phyloP scores from a whole-genome alignment of 148 eudicot genomes.

The Rheum nobile region DNA sequence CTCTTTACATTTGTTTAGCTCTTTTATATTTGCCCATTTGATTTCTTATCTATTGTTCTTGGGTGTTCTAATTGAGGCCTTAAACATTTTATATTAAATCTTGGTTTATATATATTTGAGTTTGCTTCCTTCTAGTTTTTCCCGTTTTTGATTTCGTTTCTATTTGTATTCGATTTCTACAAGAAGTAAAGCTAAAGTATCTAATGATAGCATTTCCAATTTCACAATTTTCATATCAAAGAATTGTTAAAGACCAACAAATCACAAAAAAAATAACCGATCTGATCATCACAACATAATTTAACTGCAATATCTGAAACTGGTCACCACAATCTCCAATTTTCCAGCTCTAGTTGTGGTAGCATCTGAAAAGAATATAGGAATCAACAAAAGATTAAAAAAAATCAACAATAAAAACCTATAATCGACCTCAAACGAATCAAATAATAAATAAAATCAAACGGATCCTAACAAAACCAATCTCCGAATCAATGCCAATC shows the following conservation, averaged over 20 bases:
- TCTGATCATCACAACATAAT: neutral
- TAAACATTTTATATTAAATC: no score
- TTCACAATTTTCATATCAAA: neutral
- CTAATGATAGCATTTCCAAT: neutral
- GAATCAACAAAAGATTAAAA: neutral
- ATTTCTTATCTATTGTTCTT: no score
- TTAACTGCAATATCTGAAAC: neutral
- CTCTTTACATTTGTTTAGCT: no score
- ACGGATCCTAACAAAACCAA: neutral
- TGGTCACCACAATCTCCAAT: constrained; percentile 70
- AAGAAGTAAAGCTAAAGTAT: no score
- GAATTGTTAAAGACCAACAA: neutral
- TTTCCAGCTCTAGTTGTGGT: constrained; percentile 81
- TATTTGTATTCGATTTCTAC: no score
- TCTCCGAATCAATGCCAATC: neutral
- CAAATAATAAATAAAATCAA: neutral
- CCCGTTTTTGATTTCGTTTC: no score
- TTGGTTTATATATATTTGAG: no score
- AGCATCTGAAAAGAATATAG: constrained; percentile 39
- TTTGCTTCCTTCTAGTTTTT: no score
- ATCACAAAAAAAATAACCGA: neutral
- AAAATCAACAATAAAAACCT: neutral
- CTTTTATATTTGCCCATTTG: no score
- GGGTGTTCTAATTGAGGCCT: no score
- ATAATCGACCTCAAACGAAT: neutral